Conservation (phyloP, 768 basidiomycete species). For the Pleurotus djamor region DNA sequence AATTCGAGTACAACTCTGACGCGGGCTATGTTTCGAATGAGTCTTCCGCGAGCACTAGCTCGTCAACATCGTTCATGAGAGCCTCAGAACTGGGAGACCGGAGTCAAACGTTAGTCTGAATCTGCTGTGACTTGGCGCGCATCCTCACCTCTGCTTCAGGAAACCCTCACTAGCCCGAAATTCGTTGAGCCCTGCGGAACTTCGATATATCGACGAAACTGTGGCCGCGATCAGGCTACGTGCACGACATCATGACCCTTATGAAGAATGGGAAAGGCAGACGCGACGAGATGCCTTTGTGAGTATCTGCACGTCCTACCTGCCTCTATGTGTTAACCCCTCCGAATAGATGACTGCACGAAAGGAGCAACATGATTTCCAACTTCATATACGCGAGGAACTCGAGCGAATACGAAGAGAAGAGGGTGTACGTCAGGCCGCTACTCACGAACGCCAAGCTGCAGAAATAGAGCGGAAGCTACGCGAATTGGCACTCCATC, state of each 20-base stretch:
- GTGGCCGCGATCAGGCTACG: slow-evolving; percentile 50
- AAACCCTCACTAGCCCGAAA: slow-evolving; percentile 23
- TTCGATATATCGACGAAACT: slow-evolving; percentile 44
- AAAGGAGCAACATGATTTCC: slow-evolving; percentile 32
- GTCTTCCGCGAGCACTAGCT: slow-evolving; percentile 18
- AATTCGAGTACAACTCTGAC: slow-evolving; percentile 27
- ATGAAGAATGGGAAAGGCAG: slow-evolving; percentile 56
- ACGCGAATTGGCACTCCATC: slow-evolving; percentile 35
- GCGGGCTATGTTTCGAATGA: slow-evolving; percentile 22
- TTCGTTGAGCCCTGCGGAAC: slow-evolving; percentile 33
- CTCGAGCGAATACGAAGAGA: slow-evolving; percentile 38
- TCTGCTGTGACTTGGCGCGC: neutral
- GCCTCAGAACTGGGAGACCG: slow-evolving; percentile 43
- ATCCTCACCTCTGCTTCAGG: neutral
- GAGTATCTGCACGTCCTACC: slow-evolving; percentile 12
- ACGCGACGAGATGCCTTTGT: slow-evolving; percentile 52
- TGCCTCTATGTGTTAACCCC: neutral
- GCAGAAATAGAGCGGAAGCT: slow-evolving; percentile 49
- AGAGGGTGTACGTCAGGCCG: slow-evolving; percentile 31
- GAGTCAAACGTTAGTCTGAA: slow-evolving; percentile 29
- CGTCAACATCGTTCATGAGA: slow-evolving; percentile 36
- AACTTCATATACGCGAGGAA: slow-evolving; percentile 34
- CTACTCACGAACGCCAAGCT: slow-evolving; percentile 46
- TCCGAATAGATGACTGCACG: slow-evolving; percentile 39
- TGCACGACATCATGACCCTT: slow-evolving; percentile 51